Evolutionary conservation across 352 stramenopile genomes (phyloP), one percentile per base, ranked within the genome.

Genomic region (Phytophthora constricta): DNA sequence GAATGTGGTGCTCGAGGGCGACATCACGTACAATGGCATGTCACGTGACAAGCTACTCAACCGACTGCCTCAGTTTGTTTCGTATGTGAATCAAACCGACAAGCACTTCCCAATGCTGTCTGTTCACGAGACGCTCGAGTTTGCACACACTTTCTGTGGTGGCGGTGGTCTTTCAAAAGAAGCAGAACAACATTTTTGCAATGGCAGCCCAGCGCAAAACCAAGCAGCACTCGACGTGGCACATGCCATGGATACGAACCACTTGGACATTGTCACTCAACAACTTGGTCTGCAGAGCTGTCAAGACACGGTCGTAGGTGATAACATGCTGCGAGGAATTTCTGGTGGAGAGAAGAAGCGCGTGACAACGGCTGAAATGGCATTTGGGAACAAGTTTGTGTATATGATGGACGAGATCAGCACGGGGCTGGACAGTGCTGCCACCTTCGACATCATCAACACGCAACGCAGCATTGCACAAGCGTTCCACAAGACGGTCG

Each of bases 351-450:
- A 93, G 49, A 73, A 80, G 41, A 90, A 89, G 67, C 79, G 85
- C 20, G 77, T 91, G 47, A 91, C 84, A 17, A 84, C 67, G 2
- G 84, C 77, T 10, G 79, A 91, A 78, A 98, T 98, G 82, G 71
- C 89, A 26, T 85, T 92, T 37, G 72, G 74, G n/a, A 62, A 59
- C 39, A 61, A 61, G 23, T 26, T 47, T 23, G 67, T 52, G 25
- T 70, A n/a, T n/a, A n/a, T 34, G 45, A 86, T 88, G 68, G 94
- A 98, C 62, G 88, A 97, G 74, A 97, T 98, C 68, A 96, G 84
- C 59, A 98, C 92, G 11, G 95, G 95, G 8, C 83, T 98, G 68
- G 57, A 92, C 93, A 74, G 72, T 90, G 52, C 74, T 82, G 31
- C 93, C 56, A 81, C 68, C 4, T 77, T 66, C 34, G 65, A 77